A percentile compares a stretch with the other conserved stretches of the same genome.
Conservation (phyloP, 768 basidiomycete species). For the Russula emetica region DNA sequence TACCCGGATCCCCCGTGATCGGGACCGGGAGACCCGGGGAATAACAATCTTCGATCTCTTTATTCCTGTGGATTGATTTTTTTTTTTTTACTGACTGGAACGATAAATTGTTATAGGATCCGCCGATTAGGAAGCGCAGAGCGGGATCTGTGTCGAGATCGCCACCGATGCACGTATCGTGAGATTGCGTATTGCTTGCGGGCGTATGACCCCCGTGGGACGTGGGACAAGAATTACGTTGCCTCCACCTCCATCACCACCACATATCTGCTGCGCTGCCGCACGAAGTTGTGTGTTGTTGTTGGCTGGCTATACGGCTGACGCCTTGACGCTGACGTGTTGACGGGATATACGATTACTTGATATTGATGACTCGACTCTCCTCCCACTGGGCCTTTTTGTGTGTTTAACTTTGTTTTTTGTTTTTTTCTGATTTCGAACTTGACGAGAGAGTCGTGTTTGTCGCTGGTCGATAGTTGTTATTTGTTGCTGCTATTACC, state of each 20-base stretch:
- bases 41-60: not conserved
- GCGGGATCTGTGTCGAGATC: constrained; percentile 19
- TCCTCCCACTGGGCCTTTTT: not conserved
- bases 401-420: not conserved
- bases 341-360: not conserved
- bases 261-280: not conserved
- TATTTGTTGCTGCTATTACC: too few relatives aligned
- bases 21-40: not conserved
- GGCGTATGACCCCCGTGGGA: not conserved
- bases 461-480: constrained; percentile 23
- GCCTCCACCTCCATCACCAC: too few relatives aligned
- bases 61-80: too few relatives aligned
- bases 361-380: constrained; percentile 6
- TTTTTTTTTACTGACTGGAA: not conserved
- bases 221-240: too few relatives aligned
- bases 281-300: not conserved
- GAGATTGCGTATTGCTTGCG: not conserved
- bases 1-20: not conserved
- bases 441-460: not conserved
- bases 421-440: too few relatives aligned
- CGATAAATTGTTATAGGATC: constrained; percentile 2
- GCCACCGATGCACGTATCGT: constrained; percentile 16
- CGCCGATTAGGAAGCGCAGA: constrained; percentile 20
- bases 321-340: constrained; percentile 11
- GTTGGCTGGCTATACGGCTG: not conserved